Conservation (phyloP, 139 green algal genomes). For the Parachlorella kessleri region DNA sequence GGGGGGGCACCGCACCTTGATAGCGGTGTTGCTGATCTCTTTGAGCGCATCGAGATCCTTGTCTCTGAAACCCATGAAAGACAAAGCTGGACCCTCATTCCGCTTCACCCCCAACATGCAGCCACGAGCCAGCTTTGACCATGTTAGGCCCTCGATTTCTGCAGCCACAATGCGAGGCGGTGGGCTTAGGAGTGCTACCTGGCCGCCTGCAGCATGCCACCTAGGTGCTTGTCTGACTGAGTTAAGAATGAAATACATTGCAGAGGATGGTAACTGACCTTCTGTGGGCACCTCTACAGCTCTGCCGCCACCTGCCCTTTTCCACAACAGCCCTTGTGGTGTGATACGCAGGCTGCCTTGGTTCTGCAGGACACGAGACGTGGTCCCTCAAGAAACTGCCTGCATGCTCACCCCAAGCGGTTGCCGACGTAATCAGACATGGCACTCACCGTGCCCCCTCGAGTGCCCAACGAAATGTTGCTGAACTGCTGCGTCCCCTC, state of each 20-base stretch:
- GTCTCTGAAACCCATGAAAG: slow-evolving; percentile 80
- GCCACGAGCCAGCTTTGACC: slow-evolving; percentile 56
- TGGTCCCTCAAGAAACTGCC: not conserved
- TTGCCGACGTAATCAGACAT: not conserved
- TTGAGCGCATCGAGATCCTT: slow-evolving; percentile 39
- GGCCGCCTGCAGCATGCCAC: not conserved
- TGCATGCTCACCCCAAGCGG: not conserved
- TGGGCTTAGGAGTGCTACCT: not conserved
- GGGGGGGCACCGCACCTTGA: not conserved
- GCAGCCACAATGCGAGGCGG: not conserved
- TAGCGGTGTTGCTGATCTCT: not conserved
- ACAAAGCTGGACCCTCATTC: slow-evolving; percentile 39
- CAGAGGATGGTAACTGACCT: slow-evolving; percentile 9
- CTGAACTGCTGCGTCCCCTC: slow-evolving; percentile 21
- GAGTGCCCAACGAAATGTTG: slow-evolving; percentile 28
- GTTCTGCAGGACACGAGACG: slow-evolving; percentile 20
- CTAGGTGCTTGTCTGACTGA: not conserved
- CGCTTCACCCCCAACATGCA: slow-evolving; percentile 66
- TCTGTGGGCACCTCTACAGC: slow-evolving; percentile 35
- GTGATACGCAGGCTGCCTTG: slow-evolving; percentile 36
- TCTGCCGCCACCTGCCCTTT: slow-evolving; percentile 29
- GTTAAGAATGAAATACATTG: not conserved
- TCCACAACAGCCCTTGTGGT: slow-evolving; percentile 34
- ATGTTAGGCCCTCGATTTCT: slow-evolving; percentile 75
- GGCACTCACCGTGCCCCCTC: slow-evolving; percentile 25